Evolutionary conservation across 2,329 filamentous ascomycete genomes (phyloP).

Genomic region (Xylariaceae sp.): DNA sequence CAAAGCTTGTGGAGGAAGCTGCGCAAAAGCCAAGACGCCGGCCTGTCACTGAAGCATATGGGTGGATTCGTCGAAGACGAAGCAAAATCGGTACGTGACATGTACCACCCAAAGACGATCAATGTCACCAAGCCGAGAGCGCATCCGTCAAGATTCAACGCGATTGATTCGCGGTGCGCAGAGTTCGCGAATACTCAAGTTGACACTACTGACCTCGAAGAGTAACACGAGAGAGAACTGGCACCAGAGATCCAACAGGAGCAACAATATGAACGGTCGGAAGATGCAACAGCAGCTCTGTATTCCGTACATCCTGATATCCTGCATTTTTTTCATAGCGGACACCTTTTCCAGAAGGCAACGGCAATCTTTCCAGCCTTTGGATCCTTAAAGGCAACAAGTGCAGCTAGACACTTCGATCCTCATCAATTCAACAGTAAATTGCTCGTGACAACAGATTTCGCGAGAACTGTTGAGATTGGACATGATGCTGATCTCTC

Average conservation of each 20-base stretch:
- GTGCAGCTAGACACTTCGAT: slow-evolving; percentile 2
- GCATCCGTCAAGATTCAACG: neutral
- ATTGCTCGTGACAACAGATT: slow-evolving; percentile 8
- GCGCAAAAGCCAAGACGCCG: neutral
- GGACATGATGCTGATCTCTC: neutral
- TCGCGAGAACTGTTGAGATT: slow-evolving; percentile 1
- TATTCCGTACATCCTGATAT: slow-evolving; percentile 4
- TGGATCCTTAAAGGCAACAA: slow-evolving; percentile 1
- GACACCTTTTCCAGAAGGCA: neutral
- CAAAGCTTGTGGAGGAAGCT: slow-evolving; percentile 34
- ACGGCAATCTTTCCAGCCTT: slow-evolving; percentile 8
- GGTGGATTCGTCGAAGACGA: slow-evolving; percentile 54
- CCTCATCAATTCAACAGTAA: neutral
- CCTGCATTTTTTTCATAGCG: neutral
- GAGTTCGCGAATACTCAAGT: slow-evolving; percentile 35
- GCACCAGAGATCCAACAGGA: slow-evolving; percentile 63
- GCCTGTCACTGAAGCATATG: slow-evolving; percentile 31
- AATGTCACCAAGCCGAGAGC: too few relatives aligned
- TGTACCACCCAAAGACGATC: slow-evolving; percentile 49
- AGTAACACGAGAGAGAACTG: slow-evolving; percentile 70
- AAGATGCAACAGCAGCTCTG: neutral
- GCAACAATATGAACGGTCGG: slow-evolving; percentile 18
- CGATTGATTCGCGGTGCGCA: slow-evolving; percentile 34
- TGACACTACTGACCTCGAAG: slow-evolving; percentile 42
- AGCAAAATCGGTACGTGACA: slow-evolving; percentile 46